A percentile compares a stretch with the other conserved stretches of the same genome.
Conservation (phyloP, 441 rosid genomes). For the Adansonia rubrostipa region DNA sequence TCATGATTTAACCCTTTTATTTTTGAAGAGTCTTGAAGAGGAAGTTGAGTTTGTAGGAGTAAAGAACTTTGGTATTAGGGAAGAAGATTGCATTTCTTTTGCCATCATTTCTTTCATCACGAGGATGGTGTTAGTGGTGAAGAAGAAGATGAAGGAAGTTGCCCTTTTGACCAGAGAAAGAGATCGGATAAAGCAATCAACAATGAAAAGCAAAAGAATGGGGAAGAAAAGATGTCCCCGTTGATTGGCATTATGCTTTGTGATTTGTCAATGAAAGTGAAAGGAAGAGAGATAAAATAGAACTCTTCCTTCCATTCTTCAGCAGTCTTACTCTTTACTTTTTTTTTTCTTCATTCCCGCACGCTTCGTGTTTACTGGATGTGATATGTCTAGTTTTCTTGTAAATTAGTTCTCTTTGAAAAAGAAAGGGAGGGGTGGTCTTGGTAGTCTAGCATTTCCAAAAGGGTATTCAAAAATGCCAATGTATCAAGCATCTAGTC, state of each 20-base stretch:
- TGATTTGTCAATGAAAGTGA: slow-evolving; percentile 42
- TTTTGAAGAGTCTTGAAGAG: slow-evolving; percentile 42
- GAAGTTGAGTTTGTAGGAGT: slow-evolving; percentile 33
- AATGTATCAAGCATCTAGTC: slow-evolving; percentile 54
- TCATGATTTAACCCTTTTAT: slow-evolving; percentile 36
- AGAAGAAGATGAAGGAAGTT: slow-evolving; percentile 30
- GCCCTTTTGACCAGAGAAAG: slow-evolving; percentile 54
- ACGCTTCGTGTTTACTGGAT: slow-evolving; percentile 43
- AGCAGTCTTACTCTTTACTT: slow-evolving; percentile 9
- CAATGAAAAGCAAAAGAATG: slow-evolving; percentile 39
- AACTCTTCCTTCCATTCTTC: neutral
- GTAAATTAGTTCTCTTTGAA: slow-evolving; percentile 10
- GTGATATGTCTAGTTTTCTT: slow-evolving; percentile 24
- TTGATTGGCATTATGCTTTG: slow-evolving; percentile 41
- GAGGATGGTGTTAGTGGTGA: slow-evolving; percentile 27
- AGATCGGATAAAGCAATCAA: slow-evolving; percentile 36
- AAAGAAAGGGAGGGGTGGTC: neutral
- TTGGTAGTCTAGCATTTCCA: neutral
- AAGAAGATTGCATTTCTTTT: slow-evolving; percentile 36
- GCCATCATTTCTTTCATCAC: slow-evolving; percentile 35
- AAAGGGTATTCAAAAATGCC: slow-evolving; percentile 47
- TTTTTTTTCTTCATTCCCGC: slow-evolving; percentile 34
- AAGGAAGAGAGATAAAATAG: neutral
- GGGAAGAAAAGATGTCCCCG: slow-evolving; percentile 51
- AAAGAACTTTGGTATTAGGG: slow-evolving; percentile 45